Base-by-base conservation (phyloP, 2,329 filamentous ascomycete species). In the Phialophora verrucosa region DNA sequence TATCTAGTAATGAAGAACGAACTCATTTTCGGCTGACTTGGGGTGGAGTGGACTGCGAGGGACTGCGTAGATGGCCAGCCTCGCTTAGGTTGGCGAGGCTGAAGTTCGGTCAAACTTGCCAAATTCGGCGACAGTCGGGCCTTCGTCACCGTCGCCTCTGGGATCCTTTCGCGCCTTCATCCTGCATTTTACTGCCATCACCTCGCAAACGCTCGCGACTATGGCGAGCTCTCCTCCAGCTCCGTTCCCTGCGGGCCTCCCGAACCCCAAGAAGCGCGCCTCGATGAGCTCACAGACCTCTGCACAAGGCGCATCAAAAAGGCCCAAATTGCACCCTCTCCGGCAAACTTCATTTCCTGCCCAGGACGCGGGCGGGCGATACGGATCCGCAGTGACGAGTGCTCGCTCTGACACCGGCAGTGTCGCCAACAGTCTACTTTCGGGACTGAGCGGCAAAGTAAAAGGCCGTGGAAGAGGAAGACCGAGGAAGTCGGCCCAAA, bases 341-440 rank as follows among this genome's bases (percentile, higher is more conserved):
- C 78, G 80, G 44, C 80, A 83, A 66, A 82, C 80, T 27, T 82
- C 80, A 27, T 82, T 81, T 65, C 80, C 80, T 0, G 73, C 72
- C 3, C 66, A 69, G 42, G 71, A 65, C 47, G 65, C 65, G 4
- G 57, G 51, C 25, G 60, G 60, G 51, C 66, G 60, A 10, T 64
- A 67, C 44, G 62, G 53, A 3, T 66, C 71, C 7, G 64, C 68
- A 10, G 64, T 61, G 27, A 61, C 63, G 8, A 69, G 67, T 42
- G 70, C 72, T 4, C 64, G 71, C n/a, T 74, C 72, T 38, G 72
- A 73, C 38, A 72, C 72, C 5, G 71, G 71, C 20, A 72, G 70
- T 31, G 56, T 73, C 20, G 66, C 69, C 23, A 69, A 67, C 44
- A 71, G 70, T 38, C 53, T 63, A 1, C 59, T 71, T 25, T 70